Evolutionary conservation across 2,329 filamentous ascomycete species (phyloP), one percentile per base, ranked within the genome.

Genomic region (Penicillium sp.): DNA sequence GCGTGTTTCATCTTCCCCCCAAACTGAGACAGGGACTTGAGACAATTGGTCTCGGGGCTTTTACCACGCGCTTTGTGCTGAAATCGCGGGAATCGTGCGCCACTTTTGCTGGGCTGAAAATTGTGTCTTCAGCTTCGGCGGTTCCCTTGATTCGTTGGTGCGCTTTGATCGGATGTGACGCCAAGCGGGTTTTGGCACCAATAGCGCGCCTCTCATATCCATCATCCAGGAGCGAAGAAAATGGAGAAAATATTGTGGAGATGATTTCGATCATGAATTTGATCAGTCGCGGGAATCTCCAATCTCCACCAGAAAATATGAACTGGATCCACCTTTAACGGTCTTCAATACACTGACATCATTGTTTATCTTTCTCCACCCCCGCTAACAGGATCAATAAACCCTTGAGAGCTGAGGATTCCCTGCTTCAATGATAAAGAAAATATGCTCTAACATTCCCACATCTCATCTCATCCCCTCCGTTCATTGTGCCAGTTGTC

Each of bases 1-100:
- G 53, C 55, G 58, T 59, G 60, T 62, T 62, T 62, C 60, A 62
- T 39, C 53, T n/a, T 26, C 26, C 8, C 56, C 56, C 47, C 19
- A 45, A 56, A 44, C 50, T 53, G 50, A 54, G 53, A 60, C 60
- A 55, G 42, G 50, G 14, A 37, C n/a, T 31, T 29, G 29, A 29
- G n/a, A 16, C 19, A 11, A 47, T 23, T 16, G 16, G 31, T 33
- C 33, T 39, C 25, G 42, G 44, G 13, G 11, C 33, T 35, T 49
- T 49, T 27, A 6, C 45, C 45, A 47, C 25, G 45, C 25, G 45
- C 25, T 29, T 16, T 47, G 45, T 47, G 45, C 45, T 31, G 45
- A 47, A 47, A 26, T 47, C 26, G 45, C 26, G 10, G 3, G 25
- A 39, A 39, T 39, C 43, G 21, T 26, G 43, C 21, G 25, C 25